Evolutionary conservation across 495 filamentous ascomycete genomes (phyloP).

Genomic region (Penicillium psychrofluorescens): DNA sequence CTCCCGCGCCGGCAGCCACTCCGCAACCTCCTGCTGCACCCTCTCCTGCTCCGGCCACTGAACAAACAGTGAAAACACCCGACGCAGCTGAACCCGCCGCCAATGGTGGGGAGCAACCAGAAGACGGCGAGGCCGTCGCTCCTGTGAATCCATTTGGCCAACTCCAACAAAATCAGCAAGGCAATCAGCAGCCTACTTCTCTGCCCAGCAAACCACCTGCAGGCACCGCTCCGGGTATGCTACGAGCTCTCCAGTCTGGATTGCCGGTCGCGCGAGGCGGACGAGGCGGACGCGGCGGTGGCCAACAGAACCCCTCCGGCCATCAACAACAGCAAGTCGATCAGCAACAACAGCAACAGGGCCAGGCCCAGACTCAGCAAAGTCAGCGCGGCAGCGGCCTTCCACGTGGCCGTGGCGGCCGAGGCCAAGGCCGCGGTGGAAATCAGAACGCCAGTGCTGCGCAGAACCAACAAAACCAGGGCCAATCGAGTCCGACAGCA

Average conservation of each 20-base stretch:
- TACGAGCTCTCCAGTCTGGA: conserved; percentile 39
- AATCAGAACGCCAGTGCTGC: conserved; percentile 25
- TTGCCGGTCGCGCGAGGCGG: conserved; percentile 42
- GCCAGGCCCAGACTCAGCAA: conserved; percentile 7
- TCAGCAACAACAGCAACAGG: conserved; percentile 15
- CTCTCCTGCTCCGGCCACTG: conserved; percentile 14
- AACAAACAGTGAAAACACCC: neutral
- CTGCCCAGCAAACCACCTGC: conserved; percentile 31
- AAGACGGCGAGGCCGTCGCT: conserved; percentile 8
- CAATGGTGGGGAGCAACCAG: neutral
- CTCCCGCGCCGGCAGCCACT: conserved; percentile 21
- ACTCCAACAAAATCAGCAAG: conserved; percentile 18
- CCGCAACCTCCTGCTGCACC: conserved; percentile 22
- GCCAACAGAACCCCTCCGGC: conserved; percentile 24
- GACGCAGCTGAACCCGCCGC: too few species aligned
- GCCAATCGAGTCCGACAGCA: conserved; percentile 22
- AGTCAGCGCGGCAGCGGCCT: conserved; percentile 34
- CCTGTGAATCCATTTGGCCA: conserved; percentile 28
- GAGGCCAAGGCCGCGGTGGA: conserved; percentile 42
- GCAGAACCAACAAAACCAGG: conserved; percentile 16
- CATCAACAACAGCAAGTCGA: conserved; percentile 18
- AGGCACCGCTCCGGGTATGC: conserved; percentile 27
- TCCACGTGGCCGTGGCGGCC: conserved; percentile 38
- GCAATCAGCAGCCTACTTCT: conserved; percentile 19
- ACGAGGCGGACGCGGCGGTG: conserved; percentile 23